A percentile compares a stretch with the other conserved stretches of the same genome.
phyloP scores from a whole-genome alignment of 1,284 basidiomycete genomes.

The Ceratobasidium sp. region DNA sequence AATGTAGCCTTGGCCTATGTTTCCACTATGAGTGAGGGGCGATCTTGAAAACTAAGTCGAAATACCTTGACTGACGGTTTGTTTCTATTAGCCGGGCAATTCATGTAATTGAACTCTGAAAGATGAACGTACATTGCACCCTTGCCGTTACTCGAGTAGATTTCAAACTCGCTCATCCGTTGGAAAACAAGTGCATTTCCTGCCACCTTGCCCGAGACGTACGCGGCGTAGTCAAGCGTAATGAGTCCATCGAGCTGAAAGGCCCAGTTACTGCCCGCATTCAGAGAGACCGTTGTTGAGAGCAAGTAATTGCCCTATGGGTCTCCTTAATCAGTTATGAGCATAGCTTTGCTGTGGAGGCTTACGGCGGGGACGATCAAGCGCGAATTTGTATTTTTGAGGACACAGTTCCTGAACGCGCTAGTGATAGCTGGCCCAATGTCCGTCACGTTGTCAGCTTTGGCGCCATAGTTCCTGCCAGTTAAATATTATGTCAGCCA shows the following conservation, averaged over 20 bases:
- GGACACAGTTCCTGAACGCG: constrained; percentile 57
- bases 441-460: constrained; percentile 50
- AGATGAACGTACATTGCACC: constrained; percentile 58
- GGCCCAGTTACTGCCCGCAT: constrained; percentile 57
- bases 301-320: constrained; percentile 56
- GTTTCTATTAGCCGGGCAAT: background rate
- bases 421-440: constrained; percentile 59
- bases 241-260: constrained; percentile 59
- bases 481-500: background rate
- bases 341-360: background rate
- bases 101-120: background rate
- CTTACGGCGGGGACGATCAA: constrained; percentile 54
- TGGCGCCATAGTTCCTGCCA: constrained; percentile 38
- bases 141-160: constrained; percentile 59
- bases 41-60: background rate
- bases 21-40: background rate
- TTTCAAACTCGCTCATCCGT: constrained; percentile 59
- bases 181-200: constrained; percentile 36
- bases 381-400: constrained; percentile 55
- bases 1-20: constrained; percentile 38
- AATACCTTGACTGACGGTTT: constrained; percentile 51
- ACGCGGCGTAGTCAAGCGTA: constrained; percentile 51
- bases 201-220: constrained; percentile 28
- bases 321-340: background rate
- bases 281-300: constrained; percentile 56